Percentiles rank a stretch among this genome's conserved stretches.
Evolutionary conservation across 2,329 filamentous ascomycete genomes (phyloP).

Genomic region (Cordyceps cicadae): DNA sequence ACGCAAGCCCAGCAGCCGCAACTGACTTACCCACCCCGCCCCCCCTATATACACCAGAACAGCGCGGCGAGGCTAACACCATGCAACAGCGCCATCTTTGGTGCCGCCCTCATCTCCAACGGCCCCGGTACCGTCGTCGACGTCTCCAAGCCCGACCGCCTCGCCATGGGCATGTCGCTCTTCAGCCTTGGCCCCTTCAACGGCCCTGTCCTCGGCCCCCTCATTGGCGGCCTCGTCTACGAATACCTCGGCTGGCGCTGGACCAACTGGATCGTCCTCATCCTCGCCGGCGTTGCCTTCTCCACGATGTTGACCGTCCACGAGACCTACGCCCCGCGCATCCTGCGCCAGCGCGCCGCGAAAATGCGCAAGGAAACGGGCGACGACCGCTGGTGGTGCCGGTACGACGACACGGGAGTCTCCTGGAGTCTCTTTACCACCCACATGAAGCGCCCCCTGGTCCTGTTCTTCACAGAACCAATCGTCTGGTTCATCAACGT

Average conservation of each 20-base stretch:
- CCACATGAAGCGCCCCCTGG: conserved; percentile 70
- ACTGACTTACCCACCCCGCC: no score
- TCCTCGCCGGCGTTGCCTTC: conserved; percentile 57
- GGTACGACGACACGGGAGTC: conserved; percentile 64
- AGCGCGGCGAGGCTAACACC: background rate
- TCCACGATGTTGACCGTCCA: conserved; percentile 50
- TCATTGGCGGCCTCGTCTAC: conserved; percentile 62
- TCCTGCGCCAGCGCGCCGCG: conserved; percentile 59
- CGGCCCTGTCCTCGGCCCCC: conserved; percentile 36
- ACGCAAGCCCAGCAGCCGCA: conserved; percentile 7
- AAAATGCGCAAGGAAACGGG: conserved; percentile 57
- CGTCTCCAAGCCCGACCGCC: conserved; percentile 62
- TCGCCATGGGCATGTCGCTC: conserved; percentile 68
- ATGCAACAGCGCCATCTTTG: conserved; percentile 49
- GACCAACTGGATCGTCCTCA: conserved; percentile 75
- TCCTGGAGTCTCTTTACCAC: conserved; percentile 61
- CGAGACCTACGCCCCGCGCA: conserved; percentile 69
- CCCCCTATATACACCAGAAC: no score
- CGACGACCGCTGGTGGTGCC: conserved; percentile 67
- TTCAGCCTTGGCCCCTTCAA: conserved; percentile 76
- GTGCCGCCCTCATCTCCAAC: conserved; percentile 68
- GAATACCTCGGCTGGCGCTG: conserved; percentile 79
- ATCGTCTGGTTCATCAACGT: conserved; percentile 65
- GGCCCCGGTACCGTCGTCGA: conserved; percentile 71
- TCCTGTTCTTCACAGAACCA: conserved; percentile 71